A percentile compares a stretch with the other conserved stretches of the same genome.
Conservation (phyloP, 2,329 filamentous ascomycete species). For the Diaporthe destruens region DNA sequence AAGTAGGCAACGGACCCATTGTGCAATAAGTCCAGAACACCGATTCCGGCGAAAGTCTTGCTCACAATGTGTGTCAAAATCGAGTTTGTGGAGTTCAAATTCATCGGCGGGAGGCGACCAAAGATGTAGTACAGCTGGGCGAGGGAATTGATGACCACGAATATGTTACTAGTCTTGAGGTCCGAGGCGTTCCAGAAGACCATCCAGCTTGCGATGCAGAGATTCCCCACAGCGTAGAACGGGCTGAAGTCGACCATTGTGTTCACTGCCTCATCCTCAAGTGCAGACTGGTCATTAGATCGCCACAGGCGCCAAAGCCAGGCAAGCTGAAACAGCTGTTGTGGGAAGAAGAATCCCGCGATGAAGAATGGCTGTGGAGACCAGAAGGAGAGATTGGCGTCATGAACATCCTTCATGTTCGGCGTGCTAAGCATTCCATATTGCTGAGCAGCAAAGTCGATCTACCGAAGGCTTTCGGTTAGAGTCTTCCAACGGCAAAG, state of each 20-base stretch:
- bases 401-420: conserved; percentile 71
- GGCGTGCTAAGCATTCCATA: conserved; percentile 69
- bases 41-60: conserved; percentile 72
- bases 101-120: conserved; percentile 61
- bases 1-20: conserved; percentile 70
- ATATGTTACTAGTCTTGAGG: conserved; percentile 65
- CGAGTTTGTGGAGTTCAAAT: conserved; percentile 61
- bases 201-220: conserved; percentile 73
- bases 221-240: conserved; percentile 67
- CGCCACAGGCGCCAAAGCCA: conserved; percentile 70
- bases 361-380: conserved; percentile 71
- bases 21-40: conserved; percentile 70
- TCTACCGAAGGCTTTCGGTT: conserved; percentile 39
- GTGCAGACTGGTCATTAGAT: conserved; percentile 54
- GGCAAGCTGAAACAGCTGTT: conserved; percentile 68
- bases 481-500: not conserved
- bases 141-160: conserved; percentile 68
- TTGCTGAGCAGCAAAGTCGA: conserved; percentile 70
- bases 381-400: conserved; percentile 70
- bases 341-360: conserved; percentile 71
- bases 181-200: conserved; percentile 70
- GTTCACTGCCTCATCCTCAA: conserved; percentile 56
- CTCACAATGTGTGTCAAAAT: conserved; percentile 69
- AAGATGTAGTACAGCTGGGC: conserved; percentile 67
- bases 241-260: conserved; percentile 67